Evolutionary conservation across 2,329 filamentous ascomycete genomes (phyloP).

Genomic region (Aspergillus oerlinghausenensis): DNA sequence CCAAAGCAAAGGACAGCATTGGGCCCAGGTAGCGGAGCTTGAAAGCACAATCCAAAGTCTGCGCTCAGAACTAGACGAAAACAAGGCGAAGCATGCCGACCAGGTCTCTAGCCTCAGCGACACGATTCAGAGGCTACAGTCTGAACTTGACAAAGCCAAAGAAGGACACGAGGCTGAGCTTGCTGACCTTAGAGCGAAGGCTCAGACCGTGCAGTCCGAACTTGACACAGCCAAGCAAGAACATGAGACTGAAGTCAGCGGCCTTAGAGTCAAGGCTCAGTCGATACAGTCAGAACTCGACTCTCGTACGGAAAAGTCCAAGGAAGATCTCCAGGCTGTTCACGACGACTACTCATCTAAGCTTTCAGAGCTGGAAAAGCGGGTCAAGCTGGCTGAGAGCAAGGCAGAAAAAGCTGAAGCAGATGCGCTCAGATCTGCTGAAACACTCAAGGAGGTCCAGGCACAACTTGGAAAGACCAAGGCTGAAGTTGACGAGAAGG

Average conservation of each 20-base stretch:
- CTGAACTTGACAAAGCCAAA: constrained; percentile 27
- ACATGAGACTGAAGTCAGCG: constrained; percentile 53
- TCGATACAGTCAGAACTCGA: constrained; percentile 48
- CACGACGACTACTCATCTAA: constrained; percentile 49
- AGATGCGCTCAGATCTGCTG: constrained; percentile 40
- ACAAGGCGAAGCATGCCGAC: constrained; percentile 48
- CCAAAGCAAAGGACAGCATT: constrained; percentile 57
- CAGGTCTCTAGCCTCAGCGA: constrained; percentile 55
- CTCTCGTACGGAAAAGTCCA: constrained; percentile 46
- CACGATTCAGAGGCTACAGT: constrained; percentile 55
- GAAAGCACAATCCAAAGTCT: constrained; percentile 56
- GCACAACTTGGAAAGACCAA: constrained; percentile 30
- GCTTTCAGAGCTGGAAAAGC: constrained; percentile 44
- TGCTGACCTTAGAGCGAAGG: constrained; percentile 54
- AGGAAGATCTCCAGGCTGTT: constrained; percentile 56
- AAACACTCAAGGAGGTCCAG: constrained; percentile 51
- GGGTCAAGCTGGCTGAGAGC: constrained; percentile 41
- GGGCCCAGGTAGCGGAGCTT: constrained; percentile 58
- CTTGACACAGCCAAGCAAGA: constrained; percentile 44
- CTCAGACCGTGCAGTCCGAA: constrained; percentile 52
- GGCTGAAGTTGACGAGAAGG: constrained; percentile 44
- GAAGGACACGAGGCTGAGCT: constrained; percentile 52
- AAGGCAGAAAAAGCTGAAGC: constrained; percentile 30
- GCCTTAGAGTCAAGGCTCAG: constrained; percentile 53
- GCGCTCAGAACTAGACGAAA: constrained; percentile 46